Conservation (phyloP, 2,329 filamentous ascomycete species). For the Ophiostoma ulmi region DNA sequence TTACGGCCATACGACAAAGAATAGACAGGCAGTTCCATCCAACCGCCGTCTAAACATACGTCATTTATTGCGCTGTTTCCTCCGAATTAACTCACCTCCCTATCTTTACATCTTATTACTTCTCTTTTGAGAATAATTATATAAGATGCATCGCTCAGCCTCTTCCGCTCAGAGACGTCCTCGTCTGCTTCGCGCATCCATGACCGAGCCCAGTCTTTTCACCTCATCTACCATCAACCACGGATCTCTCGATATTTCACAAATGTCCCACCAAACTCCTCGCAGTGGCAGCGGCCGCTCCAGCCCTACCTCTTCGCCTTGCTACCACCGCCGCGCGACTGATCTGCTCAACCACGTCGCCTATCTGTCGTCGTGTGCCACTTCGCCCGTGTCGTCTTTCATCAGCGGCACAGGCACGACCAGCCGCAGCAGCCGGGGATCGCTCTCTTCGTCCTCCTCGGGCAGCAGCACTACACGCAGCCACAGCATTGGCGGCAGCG, state of each 20-base stretch:
- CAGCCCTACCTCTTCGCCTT: slow-evolving; percentile 28
- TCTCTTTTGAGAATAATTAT: not conserved
- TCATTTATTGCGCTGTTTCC: not conserved
- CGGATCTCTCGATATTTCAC: slow-evolving; percentile 40
- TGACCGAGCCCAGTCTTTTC: slow-evolving; percentile 55
- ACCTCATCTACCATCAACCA: slow-evolving; percentile 36
- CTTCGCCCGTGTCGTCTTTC: slow-evolving; percentile 15
- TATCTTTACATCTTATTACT: not conserved
- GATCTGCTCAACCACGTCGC: slow-evolving; percentile 53
- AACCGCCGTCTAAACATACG: not conserved
- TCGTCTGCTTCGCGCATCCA: slow-evolving; percentile 49
- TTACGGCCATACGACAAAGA: slow-evolving; percentile 6
- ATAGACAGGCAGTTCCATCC: not conserved
- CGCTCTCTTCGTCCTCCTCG: not conserved
- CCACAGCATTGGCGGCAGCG: not conserved
- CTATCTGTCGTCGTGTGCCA: slow-evolving; percentile 38
- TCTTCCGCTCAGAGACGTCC: slow-evolving; percentile 44
- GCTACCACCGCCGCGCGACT: slow-evolving; percentile 10
- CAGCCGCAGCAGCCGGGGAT: slow-evolving; percentile 1
- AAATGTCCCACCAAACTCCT: not conserved
- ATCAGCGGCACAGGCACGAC: slow-evolving; percentile 15
- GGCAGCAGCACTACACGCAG: not conserved
- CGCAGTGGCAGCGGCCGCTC: slow-evolving; percentile 32
- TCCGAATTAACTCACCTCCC: not conserved
- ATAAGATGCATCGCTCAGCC: slow-evolving; percentile 29